Conservation (phyloP, 169 alveolate species). For the Babesia sp. region DNA sequence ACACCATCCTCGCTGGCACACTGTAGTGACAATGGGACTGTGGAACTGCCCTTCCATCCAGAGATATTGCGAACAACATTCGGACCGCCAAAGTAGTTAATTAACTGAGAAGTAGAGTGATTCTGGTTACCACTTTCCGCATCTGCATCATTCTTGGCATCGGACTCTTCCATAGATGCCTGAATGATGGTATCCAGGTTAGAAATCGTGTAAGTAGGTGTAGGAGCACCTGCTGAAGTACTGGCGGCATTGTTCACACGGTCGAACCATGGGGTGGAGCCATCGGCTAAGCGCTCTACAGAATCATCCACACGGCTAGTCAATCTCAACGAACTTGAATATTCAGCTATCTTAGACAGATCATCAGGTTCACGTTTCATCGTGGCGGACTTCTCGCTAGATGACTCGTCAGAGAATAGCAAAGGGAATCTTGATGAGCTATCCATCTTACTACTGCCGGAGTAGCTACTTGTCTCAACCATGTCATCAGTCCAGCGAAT, state of each 20-base stretch:
- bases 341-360: background rate
- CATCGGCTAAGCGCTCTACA: background rate
- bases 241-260: background rate
- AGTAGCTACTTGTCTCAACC: background rate
- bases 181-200: conserved; percentile 19
- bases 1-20: conserved; percentile 10
- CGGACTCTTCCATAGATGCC: background rate
- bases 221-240: background rate
- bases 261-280: conserved; percentile 10
- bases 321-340: background rate
- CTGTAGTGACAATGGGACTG: conserved; percentile 11
- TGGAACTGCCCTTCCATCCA: conserved; percentile 18
- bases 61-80: conserved; percentile 12
- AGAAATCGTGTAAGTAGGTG: background rate
- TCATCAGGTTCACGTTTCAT: background rate
- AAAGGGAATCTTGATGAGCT: background rate
- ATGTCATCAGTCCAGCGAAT: conserved; percentile 11
- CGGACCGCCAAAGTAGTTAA: background rate
- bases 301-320: background rate
- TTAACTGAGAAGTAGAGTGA: background rate
- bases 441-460: background rate
- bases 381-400: background rate
- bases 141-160: background rate
- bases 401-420: background rate
- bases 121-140: background rate